phyloP scores from a whole-genome alignment of 495 filamentous ascomycete species.

The Platismatia glauca region DNA sequence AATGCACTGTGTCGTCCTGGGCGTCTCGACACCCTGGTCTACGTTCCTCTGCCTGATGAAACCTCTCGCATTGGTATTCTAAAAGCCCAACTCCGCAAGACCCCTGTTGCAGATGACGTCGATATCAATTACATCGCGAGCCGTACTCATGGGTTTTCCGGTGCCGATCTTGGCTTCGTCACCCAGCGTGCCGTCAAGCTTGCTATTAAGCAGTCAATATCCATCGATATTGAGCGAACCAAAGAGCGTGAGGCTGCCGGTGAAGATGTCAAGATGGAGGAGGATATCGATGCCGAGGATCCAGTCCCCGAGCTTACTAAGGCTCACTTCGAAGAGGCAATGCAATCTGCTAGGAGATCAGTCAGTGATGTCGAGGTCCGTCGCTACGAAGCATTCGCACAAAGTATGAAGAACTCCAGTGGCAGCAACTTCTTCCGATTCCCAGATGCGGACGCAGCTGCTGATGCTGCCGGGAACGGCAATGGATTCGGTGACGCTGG shows the following conservation, averaged over 20 bases:
- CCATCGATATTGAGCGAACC: conserved; percentile 72
- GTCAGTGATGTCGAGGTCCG: conserved; percentile 95
- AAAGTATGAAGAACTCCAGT: conserved; percentile 96
- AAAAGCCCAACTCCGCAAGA: conserved; percentile 96
- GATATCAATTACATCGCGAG: conserved; percentile 86
- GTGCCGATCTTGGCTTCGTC: conserved; percentile 98
- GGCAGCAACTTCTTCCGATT: conserved; percentile 96
- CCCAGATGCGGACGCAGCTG: conserved; percentile 61
- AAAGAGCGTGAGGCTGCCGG: conserved; percentile 85
- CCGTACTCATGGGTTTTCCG: conserved; percentile 97
- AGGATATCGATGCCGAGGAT: conserved; percentile 72
- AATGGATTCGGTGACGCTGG: conserved; percentile 73
- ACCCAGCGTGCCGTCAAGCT: conserved; percentile 98
- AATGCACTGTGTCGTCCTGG: conserved; percentile 95
- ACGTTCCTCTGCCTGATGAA: conserved; percentile 93
- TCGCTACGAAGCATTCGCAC: conserved; percentile 95
- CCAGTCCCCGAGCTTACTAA: conserved; percentile 94
- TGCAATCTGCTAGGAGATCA: conserved; percentile 84
- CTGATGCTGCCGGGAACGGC: conserved; percentile 40
- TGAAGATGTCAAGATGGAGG: conserved; percentile 69
- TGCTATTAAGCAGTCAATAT: conserved; percentile 96
- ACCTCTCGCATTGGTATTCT: conserved; percentile 77
- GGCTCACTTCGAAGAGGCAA: conserved; percentile 97
- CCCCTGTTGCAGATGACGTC: conserved; percentile 80
- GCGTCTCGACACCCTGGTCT: conserved; percentile 96